Evolutionary conservation across 441 rosid species (phyloP), one percentile per base, ranked within the genome.

Genomic region (Pelargonium australe): DNA sequence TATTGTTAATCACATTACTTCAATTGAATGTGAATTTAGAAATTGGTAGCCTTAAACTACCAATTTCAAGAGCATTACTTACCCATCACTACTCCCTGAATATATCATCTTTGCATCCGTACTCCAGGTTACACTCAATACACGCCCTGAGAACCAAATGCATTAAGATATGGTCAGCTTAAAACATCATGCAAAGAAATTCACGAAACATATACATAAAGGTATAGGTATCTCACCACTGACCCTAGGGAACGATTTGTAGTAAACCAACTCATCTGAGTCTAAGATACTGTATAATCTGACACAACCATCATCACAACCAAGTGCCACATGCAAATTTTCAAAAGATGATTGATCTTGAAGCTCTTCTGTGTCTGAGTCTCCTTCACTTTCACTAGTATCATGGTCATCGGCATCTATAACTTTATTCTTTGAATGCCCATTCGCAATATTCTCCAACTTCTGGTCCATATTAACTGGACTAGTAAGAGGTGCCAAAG

Each of bases 41-140:
- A 31, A 65, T 20, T 62, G 28, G 70, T 14, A 51, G 58, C 47
- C 11, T 19, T 62, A 25, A 49, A 1, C 25, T 37, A 25, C 66
- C 7, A 31, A 17, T 23, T 58, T 47, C 7, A 23, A 53, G 37
- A 58, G 40, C 63, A 76, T 80, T 53, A 62, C 98, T 77, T 72
- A 95, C 98, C 99, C 98, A 77, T 95, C 92, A 76, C 98, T 95
- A 72, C 89, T 90, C 74, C 97, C 97, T 1, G 92, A 86, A 79
- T 81, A 95, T 13, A 95, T 76, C 66, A 72, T 82, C 65, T 63
- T 80, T 5, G 87, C 90, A 75, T 90, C 90, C 58, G 68, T 65
- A 76, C 86, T 84, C 98, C 96, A 95, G 0, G 93, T 73, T 73
- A 95, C 96, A 72, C 99, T 92, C 72, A 95, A 72, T 68, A 75